A percentile compares a stretch with the other conserved stretches of the same genome.
phyloP scores from a whole-genome alignment of 352 stramenopile genomes.

The Globisporangium megalacanthum region DNA sequence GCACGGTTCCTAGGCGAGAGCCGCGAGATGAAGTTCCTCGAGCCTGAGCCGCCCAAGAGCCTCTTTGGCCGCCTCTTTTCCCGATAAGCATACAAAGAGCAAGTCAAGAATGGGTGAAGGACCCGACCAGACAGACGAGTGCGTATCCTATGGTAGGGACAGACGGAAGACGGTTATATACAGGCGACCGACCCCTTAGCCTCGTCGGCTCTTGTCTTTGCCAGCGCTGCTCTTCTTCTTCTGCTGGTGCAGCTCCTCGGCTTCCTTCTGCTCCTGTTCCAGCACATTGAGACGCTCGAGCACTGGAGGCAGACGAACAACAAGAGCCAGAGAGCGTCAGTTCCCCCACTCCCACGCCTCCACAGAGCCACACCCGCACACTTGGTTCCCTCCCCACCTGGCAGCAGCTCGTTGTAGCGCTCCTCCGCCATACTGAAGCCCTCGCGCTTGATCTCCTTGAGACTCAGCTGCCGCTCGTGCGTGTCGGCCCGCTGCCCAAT shows the following conservation, averaged over 20 bases:
- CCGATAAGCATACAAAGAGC: conserved; percentile 17
- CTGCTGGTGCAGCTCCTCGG: conserved; percentile 64
- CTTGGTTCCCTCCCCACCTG: conserved; percentile 29
- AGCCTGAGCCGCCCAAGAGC: conserved; percentile 75
- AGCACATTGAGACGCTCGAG: conserved; percentile 76
- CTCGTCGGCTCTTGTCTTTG: conserved; percentile 69
- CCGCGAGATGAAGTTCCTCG: conserved; percentile 83
- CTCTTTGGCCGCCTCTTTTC: conserved; percentile 75
- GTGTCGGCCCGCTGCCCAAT: conserved; percentile 58
- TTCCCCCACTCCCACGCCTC: background rate
- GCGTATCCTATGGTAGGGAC: background rate
- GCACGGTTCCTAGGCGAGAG: conserved; percentile 87
- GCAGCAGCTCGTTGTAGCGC: conserved; percentile 77
- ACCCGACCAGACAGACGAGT: background rate
- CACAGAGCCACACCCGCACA: background rate
- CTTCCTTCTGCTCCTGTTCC: conserved; percentile 73
- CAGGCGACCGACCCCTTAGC: conserved; percentile 14
- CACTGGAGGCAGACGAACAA: conserved; percentile 20
- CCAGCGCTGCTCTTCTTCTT: conserved; percentile 57
- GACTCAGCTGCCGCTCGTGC: conserved; percentile 58
- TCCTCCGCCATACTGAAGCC: conserved; percentile 67
- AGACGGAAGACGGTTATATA: conserved; percentile 4
- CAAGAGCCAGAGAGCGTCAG: conserved; percentile 13
- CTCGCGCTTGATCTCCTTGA: conserved; percentile 87
- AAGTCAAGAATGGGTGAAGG: background rate